A percentile compares a stretch with the other conserved stretches of the same genome.
Conservation (phyloP, 495 filamentous ascomycete species). For the Penicillium silybi region DNA sequence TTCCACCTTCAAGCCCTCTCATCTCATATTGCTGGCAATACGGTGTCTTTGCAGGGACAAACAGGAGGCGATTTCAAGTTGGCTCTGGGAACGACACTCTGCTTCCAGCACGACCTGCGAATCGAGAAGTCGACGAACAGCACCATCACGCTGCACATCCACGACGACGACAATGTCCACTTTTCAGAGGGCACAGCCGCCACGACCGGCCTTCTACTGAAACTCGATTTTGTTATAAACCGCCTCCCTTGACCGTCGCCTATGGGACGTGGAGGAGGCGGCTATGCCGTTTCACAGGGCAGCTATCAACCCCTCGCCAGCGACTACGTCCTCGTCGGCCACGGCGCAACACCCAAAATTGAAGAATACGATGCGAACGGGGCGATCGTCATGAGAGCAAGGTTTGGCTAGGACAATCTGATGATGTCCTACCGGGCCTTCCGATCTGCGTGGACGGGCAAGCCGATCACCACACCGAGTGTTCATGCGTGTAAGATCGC, state of each 20-base stretch:
- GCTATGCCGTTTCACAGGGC: slow-evolving; percentile 38
- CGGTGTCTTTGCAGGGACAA: slow-evolving; percentile 15
- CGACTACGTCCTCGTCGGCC: slow-evolving; percentile 39
- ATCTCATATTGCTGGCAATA: neutral
- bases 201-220: slow-evolving; percentile 26
- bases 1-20: no score
- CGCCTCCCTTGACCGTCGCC: slow-evolving; percentile 13
- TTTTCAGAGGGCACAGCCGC: slow-evolving; percentile 8
- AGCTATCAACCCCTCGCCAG: slow-evolving; percentile 36
- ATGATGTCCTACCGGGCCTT: slow-evolving; percentile 26
- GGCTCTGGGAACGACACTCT: slow-evolving; percentile 18
- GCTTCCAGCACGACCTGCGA: slow-evolving; percentile 31
- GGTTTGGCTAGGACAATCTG: slow-evolving; percentile 18
- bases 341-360: slow-evolving; percentile 40
- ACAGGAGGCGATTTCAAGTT: slow-evolving; percentile 36
- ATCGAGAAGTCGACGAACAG: slow-evolving; percentile 14
- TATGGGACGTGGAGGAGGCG: slow-evolving; percentile 23
- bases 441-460: slow-evolving; percentile 19
- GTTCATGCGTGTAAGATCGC: slow-evolving; percentile 13
- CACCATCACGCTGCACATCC: slow-evolving; percentile 16
- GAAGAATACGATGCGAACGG: slow-evolving; percentile 38
- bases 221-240: slow-evolving; percentile 17
- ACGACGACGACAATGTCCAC: slow-evolving; percentile 29
- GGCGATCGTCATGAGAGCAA: slow-evolving; percentile 17
- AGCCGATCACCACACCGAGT: slow-evolving; percentile 15